Evolutionary conservation across 148 eudicot genomes (phyloP).

Genomic region (Rhododendron williamsianum): DNA sequence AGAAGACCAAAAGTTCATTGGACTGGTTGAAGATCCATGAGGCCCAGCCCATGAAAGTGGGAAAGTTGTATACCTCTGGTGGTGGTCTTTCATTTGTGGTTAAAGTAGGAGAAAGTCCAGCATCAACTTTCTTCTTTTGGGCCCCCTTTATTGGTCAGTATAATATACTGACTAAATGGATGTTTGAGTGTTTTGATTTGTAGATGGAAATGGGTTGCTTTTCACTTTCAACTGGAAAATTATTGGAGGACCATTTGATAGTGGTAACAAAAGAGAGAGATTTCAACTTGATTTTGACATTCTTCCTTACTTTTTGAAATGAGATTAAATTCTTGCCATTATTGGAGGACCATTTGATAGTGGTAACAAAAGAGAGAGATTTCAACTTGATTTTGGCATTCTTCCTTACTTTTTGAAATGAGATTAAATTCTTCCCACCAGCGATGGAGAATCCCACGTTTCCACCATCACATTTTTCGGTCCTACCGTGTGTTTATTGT

Average conservation of each 20-base stretch:
- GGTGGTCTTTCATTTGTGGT: not conserved
- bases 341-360: not conserved
- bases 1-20: not conserved
- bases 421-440: too few species aligned
- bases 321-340: too few species aligned
- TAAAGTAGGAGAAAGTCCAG: not conserved
- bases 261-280: not conserved
- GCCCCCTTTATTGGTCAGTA: not conserved
- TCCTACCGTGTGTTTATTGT: too few species aligned
- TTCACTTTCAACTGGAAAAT: not conserved
- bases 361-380: not conserved
- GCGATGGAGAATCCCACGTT: too few species aligned
- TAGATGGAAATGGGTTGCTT: not conserved
- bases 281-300: not conserved
- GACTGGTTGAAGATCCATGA: not conserved
- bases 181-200: not conserved
- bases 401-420: too few species aligned
- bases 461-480: too few species aligned
- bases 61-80: not conserved
- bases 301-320: not conserved
- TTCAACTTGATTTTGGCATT: not conserved
- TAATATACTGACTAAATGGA: not conserved
- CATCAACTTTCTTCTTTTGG: not conserved
- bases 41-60: not conserved
- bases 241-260: not conserved